Evolutionary conservation across 1,139 yeast genomes (phyloP).

Genomic region (Debaryomyces fabryi): DNA sequence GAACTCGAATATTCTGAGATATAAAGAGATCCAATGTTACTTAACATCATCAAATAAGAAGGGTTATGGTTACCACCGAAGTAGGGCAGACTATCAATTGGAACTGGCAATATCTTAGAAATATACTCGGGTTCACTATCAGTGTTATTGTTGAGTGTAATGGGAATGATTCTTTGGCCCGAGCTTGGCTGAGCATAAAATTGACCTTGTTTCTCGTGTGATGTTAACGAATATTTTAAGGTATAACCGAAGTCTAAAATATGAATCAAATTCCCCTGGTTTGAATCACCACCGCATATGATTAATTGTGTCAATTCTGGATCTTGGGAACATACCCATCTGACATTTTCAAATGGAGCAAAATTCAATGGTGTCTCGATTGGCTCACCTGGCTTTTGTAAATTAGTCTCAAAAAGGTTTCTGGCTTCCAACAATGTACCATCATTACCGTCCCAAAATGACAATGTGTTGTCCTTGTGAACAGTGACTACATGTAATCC

Average conservation of each 20-base stretch:
- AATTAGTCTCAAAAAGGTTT: conserved; percentile 63
- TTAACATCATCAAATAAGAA: conserved; percentile 54
- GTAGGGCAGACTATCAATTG: conserved; percentile 52
- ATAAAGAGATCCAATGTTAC: conserved; percentile 56
- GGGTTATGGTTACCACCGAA: conserved; percentile 77
- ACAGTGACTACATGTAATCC: conserved; percentile 81
- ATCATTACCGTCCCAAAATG: conserved; percentile 87
- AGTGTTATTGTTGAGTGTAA: conserved; percentile 25
- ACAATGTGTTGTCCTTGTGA: conserved; percentile 81
- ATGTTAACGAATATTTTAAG: conserved; percentile 75
- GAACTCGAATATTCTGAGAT: conserved; percentile 26
- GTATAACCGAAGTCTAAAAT: conserved; percentile 80
- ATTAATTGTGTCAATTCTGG: conserved; percentile 80
- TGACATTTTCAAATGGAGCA: conserved; percentile 44
- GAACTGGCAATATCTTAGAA: conserved; percentile 32
- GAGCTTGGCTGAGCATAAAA: conserved; percentile 69
- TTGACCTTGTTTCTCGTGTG: conserved; percentile 79
- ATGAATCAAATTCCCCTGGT: conserved; percentile 56
- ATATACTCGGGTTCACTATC: conserved; percentile 27
- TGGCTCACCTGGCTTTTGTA: conserved; percentile 54
- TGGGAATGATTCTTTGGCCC: conserved; percentile 39
- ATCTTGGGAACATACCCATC: conserved; percentile 78
- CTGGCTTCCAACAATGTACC: conserved; percentile 78
- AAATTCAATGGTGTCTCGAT: conserved; percentile 22
- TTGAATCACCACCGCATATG: conserved; percentile 67